Evolutionary conservation across 805 yeast genomes (phyloP).

Genomic region (Metschnikowia matae): DNA sequence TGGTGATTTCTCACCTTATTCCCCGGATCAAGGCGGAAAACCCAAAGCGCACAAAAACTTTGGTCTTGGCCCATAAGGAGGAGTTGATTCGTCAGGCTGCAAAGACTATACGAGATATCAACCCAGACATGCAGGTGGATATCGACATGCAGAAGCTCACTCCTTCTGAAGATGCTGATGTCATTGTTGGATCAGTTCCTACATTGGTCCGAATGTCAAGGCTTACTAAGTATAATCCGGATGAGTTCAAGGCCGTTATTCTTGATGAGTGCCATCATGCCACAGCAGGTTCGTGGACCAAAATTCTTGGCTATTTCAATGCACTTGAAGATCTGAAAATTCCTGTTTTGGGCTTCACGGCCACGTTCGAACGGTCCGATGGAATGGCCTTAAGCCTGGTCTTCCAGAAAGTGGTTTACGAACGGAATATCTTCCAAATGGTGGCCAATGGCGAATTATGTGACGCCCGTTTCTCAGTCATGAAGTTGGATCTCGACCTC

Average conservation of each 20-base stretch:
- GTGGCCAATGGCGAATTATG: constrained; percentile 65
- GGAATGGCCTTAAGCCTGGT: constrained; percentile 51
- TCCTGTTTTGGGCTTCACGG: constrained; percentile 79
- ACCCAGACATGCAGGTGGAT: constrained; percentile 52
- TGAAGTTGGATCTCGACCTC: constrained; percentile 47
- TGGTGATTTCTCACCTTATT: constrained; percentile 61
- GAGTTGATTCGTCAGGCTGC: constrained; percentile 76
- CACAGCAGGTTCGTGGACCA: constrained; percentile 62
- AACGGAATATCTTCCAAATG: constrained; percentile 61
- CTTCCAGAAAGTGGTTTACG: constrained; percentile 72
- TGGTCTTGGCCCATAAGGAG: constrained; percentile 76
- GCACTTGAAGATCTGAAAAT: constrained; percentile 43
- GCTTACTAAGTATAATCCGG: constrained; percentile 50
- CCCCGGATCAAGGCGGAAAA: constrained; percentile 34
- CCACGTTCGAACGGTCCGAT: constrained; percentile 81
- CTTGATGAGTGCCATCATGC: constrained; percentile 95
- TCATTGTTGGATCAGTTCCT: constrained; percentile 75
- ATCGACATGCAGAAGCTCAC: constrained; percentile 63
- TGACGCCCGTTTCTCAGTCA: constrained; percentile 61
- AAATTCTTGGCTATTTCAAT: constrained; percentile 55
- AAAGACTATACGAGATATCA: constrained; percentile 38
- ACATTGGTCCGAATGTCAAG: constrained; percentile 49
- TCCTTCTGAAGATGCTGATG: constrained; percentile 49
- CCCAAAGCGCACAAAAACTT: constrained; percentile 25
- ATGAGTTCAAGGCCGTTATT: constrained; percentile 65